Conservation (phyloP, 257 asterid species). For the Avicennia marina region DNA sequence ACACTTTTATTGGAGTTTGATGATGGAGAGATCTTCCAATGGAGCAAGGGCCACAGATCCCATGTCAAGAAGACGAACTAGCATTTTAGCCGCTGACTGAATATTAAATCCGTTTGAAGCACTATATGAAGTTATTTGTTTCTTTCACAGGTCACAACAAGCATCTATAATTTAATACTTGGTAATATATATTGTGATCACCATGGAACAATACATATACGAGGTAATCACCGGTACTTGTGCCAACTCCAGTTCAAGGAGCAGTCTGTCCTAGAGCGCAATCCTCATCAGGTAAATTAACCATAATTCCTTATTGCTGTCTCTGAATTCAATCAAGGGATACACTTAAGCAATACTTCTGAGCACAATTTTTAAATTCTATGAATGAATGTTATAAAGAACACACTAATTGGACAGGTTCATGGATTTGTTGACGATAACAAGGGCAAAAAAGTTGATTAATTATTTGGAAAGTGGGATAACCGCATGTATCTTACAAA, state of each 20-base stretch:
- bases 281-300: slow-evolving; percentile 83
- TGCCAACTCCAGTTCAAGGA: slow-evolving; percentile 97
- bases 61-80: no score
- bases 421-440: slow-evolving; percentile 84
- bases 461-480: slow-evolving; percentile 88
- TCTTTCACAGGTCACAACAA: slow-evolving; percentile 75
- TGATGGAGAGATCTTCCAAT: slow-evolving; percentile 88
- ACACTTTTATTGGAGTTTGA: slow-evolving; percentile 75
- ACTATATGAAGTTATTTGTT: slow-evolving; percentile 1
- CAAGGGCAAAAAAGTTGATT: slow-evolving; percentile 57
- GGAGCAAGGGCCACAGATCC: slow-evolving; percentile 71
- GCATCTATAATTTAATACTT: slow-evolving; percentile 80
- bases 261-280: slow-evolving; percentile 88
- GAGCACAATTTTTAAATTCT: not conserved
- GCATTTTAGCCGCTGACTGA: not conserved
- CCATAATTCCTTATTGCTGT: not conserved
- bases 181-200: slow-evolving; percentile 93
- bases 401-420: slow-evolving; percentile 46
- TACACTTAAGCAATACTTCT: not conserved
- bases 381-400: slow-evolving; percentile 3
- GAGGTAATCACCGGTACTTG: slow-evolving; percentile 69
- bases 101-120: not conserved
- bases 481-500: slow-evolving; percentile 56
- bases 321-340: slow-evolving; percentile 4
- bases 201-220: slow-evolving; percentile 84